Conservation (phyloP, 2,329 filamentous ascomycete genomes). For the Westerdykella sp. region DNA sequence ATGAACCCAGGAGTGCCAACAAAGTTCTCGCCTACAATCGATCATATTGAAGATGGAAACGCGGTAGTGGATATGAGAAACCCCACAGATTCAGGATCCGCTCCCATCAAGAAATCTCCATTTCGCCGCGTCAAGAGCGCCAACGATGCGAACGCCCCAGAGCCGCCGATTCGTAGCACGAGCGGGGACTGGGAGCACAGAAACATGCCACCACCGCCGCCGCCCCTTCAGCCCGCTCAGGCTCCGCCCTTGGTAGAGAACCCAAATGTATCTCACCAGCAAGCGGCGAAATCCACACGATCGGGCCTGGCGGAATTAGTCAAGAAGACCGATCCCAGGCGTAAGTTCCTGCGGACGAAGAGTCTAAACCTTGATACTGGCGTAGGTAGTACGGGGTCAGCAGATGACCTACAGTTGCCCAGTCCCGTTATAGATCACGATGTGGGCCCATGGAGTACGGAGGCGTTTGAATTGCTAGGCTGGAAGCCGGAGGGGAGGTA, state of each 20-base stretch:
- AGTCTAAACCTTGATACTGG: slow-evolving; percentile 23
- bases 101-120: too few species aligned
- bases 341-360: slow-evolving; percentile 22
- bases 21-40: too few species aligned
- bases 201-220: slow-evolving; percentile 11
- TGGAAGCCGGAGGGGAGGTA: slow-evolving; percentile 44
- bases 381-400: slow-evolving; percentile 6
- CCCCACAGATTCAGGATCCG: too few species aligned
- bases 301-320: slow-evolving; percentile 22
- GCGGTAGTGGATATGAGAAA: too few species aligned
- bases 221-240: not conserved
- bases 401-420: slow-evolving; percentile 10
- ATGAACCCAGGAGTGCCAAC: too few species aligned
- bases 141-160: slow-evolving; percentile 29
- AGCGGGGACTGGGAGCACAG: slow-evolving; percentile 25
- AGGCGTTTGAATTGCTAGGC: slow-evolving; percentile 62
- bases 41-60: too few species aligned
- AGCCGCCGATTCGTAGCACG: slow-evolving; percentile 6
- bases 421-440: slow-evolving; percentile 45
- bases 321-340: slow-evolving; percentile 27
- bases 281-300: slow-evolving; percentile 5
- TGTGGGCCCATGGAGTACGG: slow-evolving; percentile 62
- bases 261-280: not conserved
- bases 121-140: slow-evolving; percentile 26
- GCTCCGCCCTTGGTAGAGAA: not conserved